Conservation (phyloP, 805 yeast genomes). For the Zygosaccharomyces siamensis region DNA sequence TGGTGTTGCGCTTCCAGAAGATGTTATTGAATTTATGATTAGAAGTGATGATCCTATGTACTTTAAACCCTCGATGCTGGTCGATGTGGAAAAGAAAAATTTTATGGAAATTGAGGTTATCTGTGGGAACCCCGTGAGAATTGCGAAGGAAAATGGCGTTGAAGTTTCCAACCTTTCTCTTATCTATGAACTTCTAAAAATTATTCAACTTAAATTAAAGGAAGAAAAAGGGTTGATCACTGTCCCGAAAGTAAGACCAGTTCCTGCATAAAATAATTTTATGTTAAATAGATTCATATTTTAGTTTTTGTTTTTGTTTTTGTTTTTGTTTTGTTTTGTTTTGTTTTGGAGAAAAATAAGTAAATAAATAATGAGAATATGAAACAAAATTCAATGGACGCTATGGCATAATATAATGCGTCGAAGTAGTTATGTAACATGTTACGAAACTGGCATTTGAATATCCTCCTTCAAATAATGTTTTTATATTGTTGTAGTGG, state of each 20-base stretch:
- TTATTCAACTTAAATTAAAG: constrained; percentile 55
- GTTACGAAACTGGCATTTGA: no score
- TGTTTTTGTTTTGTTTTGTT: neutral
- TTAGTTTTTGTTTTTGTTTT: no score
- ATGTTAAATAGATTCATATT: neutral
- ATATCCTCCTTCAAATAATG: no score
- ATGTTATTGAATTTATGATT: constrained; percentile 43
- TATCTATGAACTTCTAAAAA: constrained; percentile 52
- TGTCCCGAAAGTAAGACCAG: constrained; percentile 18
- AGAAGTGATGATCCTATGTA: constrained; percentile 53
- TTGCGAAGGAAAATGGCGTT: constrained; percentile 44
- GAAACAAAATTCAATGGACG: no score
- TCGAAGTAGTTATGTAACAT: no score
- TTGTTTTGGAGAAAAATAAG: neutral
- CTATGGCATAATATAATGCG: no score
- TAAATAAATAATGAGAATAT: no score
- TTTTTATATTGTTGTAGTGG: neutral
- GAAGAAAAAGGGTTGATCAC: constrained; percentile 47
- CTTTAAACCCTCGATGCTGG: constrained; percentile 68
- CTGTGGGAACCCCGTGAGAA: constrained; percentile 55
- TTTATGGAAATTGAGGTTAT: constrained; percentile 68
- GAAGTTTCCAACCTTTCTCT: constrained; percentile 52
- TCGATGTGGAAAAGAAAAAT: constrained; percentile 60
- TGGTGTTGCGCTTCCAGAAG: constrained; percentile 49
- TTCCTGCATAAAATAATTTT: neutral